Evolutionary conservation across 129 eudicot species (phyloP).

Genomic region (Erigeron canadensis): DNA sequence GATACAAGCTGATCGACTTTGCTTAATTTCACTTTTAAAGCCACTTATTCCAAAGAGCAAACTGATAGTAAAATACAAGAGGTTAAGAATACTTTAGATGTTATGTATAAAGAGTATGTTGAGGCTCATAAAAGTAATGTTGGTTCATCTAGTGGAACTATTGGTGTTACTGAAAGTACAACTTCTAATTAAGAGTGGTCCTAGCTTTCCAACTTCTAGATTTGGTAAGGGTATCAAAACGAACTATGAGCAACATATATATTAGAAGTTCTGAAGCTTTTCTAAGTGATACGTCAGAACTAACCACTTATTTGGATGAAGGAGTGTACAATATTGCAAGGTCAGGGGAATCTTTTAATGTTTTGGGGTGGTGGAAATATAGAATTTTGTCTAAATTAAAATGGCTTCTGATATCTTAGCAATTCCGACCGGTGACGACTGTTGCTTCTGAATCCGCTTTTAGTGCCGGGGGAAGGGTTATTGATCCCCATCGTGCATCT

Average conservation of each 20-base stretch:
- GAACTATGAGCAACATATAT: neutral
- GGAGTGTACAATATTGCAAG: neutral
- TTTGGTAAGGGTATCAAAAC: neutral
- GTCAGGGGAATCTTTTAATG: too few relatives aligned
- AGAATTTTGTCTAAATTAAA: too few relatives aligned
- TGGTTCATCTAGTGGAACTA: neutral
- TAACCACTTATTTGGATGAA: neutral
- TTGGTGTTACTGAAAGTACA: neutral
- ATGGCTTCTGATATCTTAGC: too few relatives aligned
- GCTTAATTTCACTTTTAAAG: neutral
- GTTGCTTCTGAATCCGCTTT: neutral
- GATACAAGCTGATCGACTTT: neutral
- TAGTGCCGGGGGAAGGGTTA: constrained; percentile 4
- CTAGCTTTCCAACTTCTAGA: neutral
- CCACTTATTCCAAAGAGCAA: neutral
- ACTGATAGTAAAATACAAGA: neutral
- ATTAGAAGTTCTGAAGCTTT: neutral
- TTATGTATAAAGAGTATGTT: constrained; percentile 1
- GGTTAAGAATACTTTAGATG: neutral
- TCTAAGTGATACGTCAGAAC: neutral
- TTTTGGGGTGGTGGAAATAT: too few relatives aligned
- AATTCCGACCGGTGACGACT: neutral
- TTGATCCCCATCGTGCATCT: neutral
- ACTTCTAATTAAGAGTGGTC: neutral
- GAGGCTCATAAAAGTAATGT: neutral